Conservation (phyloP, 2,329 filamentous ascomycete genomes). For the Fusarium torreyae region DNA sequence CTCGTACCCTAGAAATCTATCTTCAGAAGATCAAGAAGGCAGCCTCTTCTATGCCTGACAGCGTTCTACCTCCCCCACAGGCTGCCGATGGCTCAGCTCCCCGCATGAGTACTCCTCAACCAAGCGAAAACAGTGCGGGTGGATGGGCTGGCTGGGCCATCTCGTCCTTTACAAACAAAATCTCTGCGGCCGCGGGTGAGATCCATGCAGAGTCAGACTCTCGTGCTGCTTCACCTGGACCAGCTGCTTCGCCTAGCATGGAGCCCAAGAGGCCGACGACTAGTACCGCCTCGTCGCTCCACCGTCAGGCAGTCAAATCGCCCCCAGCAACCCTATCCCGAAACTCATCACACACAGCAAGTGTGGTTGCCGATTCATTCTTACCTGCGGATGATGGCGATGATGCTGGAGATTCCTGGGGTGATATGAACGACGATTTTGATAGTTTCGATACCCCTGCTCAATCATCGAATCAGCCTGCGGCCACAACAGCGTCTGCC, state of each 20-base stretch:
- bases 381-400: conserved; percentile 70
- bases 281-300: conserved; percentile 71
- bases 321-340: conserved; percentile 64
- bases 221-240: conserved; percentile 59
- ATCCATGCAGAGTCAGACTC: conserved; percentile 75
- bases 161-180: conserved; percentile 96
- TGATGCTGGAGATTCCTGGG: conserved; percentile 84
- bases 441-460: conserved; percentile 59
- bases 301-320: conserved; percentile 72
- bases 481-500: conserved; percentile 54
- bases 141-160: conserved; percentile 98
- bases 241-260: conserved; percentile 59
- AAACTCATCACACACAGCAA: conserved; percentile 63
- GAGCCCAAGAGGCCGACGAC: conserved; percentile 57
- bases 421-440: conserved; percentile 71
- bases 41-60: conserved; percentile 83
- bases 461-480: conserved; percentile 41
- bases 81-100: conserved; percentile 70
- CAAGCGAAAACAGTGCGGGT: conserved; percentile 63
- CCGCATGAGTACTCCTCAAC: conserved; percentile 84
- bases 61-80: conserved; percentile 76
- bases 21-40: conserved; percentile 86
- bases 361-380: conserved; percentile 64
- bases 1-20: conserved; percentile 90
- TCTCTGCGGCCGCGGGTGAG: conserved; percentile 86